Conservation (phyloP, 768 basidiomycete genomes). For the Suillus hirtellus region DNA sequence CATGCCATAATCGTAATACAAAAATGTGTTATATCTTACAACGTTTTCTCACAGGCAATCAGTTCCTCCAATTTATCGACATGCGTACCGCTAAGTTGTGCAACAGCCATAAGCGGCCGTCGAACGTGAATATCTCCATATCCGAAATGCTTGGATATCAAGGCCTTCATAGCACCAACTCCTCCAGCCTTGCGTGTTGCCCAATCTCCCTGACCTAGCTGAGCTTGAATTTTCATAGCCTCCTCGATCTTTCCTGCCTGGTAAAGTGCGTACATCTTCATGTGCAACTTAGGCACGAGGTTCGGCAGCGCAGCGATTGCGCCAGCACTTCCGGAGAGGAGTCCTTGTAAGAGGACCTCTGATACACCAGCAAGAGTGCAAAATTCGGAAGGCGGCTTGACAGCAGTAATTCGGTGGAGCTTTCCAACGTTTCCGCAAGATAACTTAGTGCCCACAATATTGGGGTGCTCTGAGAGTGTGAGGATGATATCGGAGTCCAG, state of each 20-base stretch:
- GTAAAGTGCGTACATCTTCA: constrained; percentile 47
- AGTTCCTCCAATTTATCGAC: constrained; percentile 45
- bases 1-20: constrained; percentile 4
- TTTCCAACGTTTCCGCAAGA: constrained; percentile 88
- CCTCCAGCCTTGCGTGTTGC: constrained; percentile 63
- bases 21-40: constrained; percentile 18
- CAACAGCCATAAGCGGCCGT: constrained; percentile 47
- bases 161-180: constrained; percentile 65
- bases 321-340: constrained; percentile 63
- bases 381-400: constrained; percentile 54
- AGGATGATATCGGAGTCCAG: constrained; percentile 79
- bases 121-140: constrained; percentile 56
- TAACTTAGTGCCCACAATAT: constrained; percentile 84
- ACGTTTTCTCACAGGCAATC: constrained; percentile 44
- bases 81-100: constrained; percentile 39
- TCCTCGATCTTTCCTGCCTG: constrained; percentile 54
- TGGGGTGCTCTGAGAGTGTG: constrained; percentile 71
- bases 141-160: constrained; percentile 62
- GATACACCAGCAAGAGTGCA: constrained; percentile 76
- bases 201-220: constrained; percentile 69
- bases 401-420: constrained; percentile 69
- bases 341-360: constrained; percentile 65
- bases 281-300: constrained; percentile 59
- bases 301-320: constrained; percentile 67
- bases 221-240: constrained; percentile 60